phyloP scores from a whole-genome alignment of 192 early-diverging fungal species.

The Backusella tuberculispora region DNA sequence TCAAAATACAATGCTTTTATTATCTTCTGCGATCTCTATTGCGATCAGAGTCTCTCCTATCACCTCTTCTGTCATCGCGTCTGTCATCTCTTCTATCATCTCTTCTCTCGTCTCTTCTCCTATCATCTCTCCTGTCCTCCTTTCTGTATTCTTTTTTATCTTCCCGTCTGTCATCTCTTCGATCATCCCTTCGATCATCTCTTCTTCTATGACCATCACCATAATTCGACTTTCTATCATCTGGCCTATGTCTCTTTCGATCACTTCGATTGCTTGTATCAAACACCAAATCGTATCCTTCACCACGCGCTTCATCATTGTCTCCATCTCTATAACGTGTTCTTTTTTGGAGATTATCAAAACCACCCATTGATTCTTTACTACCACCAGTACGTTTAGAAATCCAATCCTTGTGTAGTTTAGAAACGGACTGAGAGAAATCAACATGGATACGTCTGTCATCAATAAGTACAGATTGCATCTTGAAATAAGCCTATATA shows the following conservation, averaged over 20 bases:
- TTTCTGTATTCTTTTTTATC: neutral
- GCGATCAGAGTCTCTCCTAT: neutral
- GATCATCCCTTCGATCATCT: neutral
- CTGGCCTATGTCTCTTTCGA: neutral
- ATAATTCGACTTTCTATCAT: neutral
- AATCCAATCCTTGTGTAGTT: conserved; percentile 82
- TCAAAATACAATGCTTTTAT: neutral
- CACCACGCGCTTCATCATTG: conserved; percentile 20
- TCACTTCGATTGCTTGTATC: conserved; percentile 29
- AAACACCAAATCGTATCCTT: conserved; percentile 57
- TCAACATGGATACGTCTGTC: conserved; percentile 96
- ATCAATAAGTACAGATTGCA: conserved; percentile 96
- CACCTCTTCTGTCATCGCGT: conserved; percentile 1
- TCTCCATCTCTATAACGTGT: conserved; percentile 56
- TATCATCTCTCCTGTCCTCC: neutral
- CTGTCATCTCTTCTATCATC: neutral
- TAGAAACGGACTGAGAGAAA: conserved; percentile 95
- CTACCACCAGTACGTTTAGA: conserved; percentile 46
- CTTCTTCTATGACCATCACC: neutral
- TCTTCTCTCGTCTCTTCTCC: neutral
- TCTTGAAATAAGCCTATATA: conserved; percentile 84
- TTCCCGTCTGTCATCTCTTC: neutral
- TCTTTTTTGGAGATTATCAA: conserved; percentile 52
- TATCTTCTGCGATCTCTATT: conserved; percentile 22
- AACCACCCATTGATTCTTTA: conserved; percentile 46